These are phyloP conservation scores for Cladophialophora yegresii DNA, from an alignment of 2,329 filamentous ascomycete species.

Conservation along the genomic window DNA sequence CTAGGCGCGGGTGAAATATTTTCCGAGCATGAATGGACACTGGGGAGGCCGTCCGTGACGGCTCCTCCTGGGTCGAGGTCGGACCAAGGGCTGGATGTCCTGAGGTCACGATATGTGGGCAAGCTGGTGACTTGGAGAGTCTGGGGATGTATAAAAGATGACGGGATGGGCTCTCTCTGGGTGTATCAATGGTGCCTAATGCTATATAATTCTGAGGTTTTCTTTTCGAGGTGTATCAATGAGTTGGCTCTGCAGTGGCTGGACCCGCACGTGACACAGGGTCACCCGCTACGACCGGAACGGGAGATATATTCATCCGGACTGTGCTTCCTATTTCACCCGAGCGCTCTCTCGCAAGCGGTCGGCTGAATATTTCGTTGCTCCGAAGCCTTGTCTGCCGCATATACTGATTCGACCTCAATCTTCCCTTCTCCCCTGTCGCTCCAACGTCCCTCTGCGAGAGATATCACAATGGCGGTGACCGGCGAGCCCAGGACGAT, in stretches of 20 bases:
- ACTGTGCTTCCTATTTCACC: neutral
- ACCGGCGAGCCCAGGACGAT: neutral
- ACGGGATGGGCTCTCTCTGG: neutral
- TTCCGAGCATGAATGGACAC: neutral
- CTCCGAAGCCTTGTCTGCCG: slow-evolving; percentile 1
- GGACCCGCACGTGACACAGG: neutral
- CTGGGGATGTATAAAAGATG: neutral
- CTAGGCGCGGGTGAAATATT: neutral
- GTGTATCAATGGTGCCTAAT: neutral
- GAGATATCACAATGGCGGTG: slow-evolving; percentile 13
- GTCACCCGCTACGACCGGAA: neutral
- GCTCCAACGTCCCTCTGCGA: neutral
- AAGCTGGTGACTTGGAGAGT: neutral
- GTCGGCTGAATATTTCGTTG: slow-evolving; percentile 1
- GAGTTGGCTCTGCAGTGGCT: neutral
- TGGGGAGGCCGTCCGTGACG: neutral
- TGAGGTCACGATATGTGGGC: neutral
- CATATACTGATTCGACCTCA: neutral
- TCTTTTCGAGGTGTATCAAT: neutral
- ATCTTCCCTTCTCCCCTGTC: neutral
- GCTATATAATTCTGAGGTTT: neutral
- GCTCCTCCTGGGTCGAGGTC: neutral
- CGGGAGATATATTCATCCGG: neutral
- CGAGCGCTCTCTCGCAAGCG: neutral
- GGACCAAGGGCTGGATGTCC: neutral